A percentile compares a stretch with the other conserved stretches of the same genome.
These are phyloP conservation scores for Colletotrichum eleusines DNA, from an alignment of 2,329 filamentous ascomycete species.

Conservation along the genomic window DNA sequence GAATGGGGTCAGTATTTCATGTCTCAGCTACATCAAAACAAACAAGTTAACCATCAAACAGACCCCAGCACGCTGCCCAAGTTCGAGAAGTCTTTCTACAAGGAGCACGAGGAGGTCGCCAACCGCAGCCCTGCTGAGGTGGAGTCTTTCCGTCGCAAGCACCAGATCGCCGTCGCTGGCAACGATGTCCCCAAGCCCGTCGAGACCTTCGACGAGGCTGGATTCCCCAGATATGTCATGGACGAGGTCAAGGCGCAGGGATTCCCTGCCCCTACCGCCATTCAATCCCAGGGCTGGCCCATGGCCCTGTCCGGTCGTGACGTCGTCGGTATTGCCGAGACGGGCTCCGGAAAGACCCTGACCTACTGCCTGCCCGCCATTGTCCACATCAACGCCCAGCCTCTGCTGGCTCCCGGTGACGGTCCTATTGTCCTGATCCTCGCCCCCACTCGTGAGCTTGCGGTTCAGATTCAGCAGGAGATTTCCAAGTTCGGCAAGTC, in stretches of 20 bases:
- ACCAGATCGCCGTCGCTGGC: constrained; percentile 87
- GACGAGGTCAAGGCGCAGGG: constrained; percentile 98
- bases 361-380: constrained; percentile 98
- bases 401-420: constrained; percentile 92
- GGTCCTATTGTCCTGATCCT: constrained; percentile 97
- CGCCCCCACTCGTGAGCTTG: constrained; percentile 95
- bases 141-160: constrained; percentile 86
- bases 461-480: constrained; percentile 98
- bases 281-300: constrained; percentile 98
- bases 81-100: constrained; percentile 99
- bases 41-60: constrained; percentile 53
- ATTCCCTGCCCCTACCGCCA: constrained; percentile 92
- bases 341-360: constrained; percentile 98
- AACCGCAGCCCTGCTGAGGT: constrained; percentile 83
- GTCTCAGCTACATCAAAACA: constrained; percentile 38
- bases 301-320: constrained; percentile 99
- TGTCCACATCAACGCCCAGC: constrained; percentile 99
- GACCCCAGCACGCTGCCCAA: constrained; percentile 86
- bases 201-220: constrained; percentile 96
- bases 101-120: constrained; percentile 86
- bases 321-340: constrained; percentile 99
- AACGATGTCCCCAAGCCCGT: constrained; percentile 90
- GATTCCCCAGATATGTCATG: constrained; percentile 97
- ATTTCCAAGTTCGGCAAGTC: constrained; percentile 99
- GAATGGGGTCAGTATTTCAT: constrained; percentile 78